Conservation (phyloP, 257 asterid genomes). For the Anisodus acutangulus region DNA sequence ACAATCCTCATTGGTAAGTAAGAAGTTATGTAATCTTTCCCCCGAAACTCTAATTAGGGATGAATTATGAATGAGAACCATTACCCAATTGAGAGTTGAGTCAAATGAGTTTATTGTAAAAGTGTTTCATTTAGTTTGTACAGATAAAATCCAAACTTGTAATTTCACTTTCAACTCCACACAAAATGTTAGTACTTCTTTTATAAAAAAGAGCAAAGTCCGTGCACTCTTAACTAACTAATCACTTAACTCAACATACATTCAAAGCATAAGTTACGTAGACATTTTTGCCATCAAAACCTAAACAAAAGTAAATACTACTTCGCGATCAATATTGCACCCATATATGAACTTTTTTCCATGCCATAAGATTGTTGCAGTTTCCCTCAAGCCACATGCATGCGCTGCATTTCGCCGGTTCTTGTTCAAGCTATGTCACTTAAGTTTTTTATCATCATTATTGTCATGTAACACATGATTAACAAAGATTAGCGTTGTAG, state of each 20-base stretch:
- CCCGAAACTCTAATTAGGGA: not conserved
- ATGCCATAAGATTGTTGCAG: conserved; percentile 7
- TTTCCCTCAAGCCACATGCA: conserved; percentile 18
- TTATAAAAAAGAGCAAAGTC: not conserved
- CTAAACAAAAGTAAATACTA: not conserved
- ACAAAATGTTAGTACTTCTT: not conserved
- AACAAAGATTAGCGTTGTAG: not conserved
- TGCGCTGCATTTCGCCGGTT: not conserved
- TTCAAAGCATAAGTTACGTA: not conserved
- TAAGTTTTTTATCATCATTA: conserved; percentile 34
- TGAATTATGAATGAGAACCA: not conserved
- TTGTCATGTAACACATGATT: too few relatives aligned
- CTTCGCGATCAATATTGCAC: conserved; percentile 6
- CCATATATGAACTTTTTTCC: not conserved
- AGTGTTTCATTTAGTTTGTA: not conserved
- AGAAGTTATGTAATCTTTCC: accelerated
- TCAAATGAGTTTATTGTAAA: not conserved
- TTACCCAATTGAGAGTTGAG: not conserved
- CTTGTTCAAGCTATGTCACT: not conserved
- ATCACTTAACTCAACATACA: not conserved
- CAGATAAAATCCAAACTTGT: not conserved
- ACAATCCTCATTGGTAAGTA: too few relatives aligned
- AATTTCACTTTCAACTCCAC: conserved; percentile 15
- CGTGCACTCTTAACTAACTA: conserved; percentile 17
- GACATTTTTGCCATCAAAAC: not conserved